Evolutionary conservation across 2,329 filamentous ascomycete genomes (phyloP), one percentile per base, ranked within the genome.

Genomic region (Claviceps maximensis): DNA sequence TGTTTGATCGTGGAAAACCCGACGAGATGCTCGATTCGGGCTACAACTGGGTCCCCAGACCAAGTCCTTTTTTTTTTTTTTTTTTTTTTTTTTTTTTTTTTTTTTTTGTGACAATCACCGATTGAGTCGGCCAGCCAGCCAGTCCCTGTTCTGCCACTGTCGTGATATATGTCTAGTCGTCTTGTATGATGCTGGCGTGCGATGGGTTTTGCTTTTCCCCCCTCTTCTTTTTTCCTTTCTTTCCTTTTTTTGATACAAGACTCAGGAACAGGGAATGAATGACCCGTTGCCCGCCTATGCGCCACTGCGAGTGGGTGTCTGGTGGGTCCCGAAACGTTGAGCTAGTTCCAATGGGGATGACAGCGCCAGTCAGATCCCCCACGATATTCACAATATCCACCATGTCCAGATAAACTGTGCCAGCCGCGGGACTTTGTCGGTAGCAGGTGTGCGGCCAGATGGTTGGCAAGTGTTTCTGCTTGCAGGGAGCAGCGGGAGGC

Each of bases 41-140:
- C 58, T 58, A 54, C 61, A 57, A 71, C 71, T 71, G 69, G 69
- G 63, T 59, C 59, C 59, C 57, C 60, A 49, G 58, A 58, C 60
- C 67, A 42, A 41, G 40, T n/a, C 31, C 31, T 33, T 33, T 33
- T 33, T 1, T 40, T 40, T 40, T 40, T 40, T 19, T 40, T 40
- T 40, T 40, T 19, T n/a, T 38, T 38, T n/a, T 15, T 2, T 13
- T 38, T 38, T 38, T 38, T 38, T 38, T 13, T 38, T 38, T 38
- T 38, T 38, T 38, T n/a, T n/a, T n/a, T n/a, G n/a, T n/a, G n/a
- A n/a, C n/a, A n/a, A n/a, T n/a, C n/a, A n/a, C n/a, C n/a, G n/a
- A n/a, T n/a, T n/a, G n/a, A n/a, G n/a, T n/a, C n/a, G n/a, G n/a
- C n/a, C n/a, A n/a, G n/a, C n/a, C n/a, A n/a, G n/a, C n/a, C n/a